Evolutionary conservation across 306 rosid genomes (phyloP).

Genomic region (Casuarina equisetifolia): DNA sequence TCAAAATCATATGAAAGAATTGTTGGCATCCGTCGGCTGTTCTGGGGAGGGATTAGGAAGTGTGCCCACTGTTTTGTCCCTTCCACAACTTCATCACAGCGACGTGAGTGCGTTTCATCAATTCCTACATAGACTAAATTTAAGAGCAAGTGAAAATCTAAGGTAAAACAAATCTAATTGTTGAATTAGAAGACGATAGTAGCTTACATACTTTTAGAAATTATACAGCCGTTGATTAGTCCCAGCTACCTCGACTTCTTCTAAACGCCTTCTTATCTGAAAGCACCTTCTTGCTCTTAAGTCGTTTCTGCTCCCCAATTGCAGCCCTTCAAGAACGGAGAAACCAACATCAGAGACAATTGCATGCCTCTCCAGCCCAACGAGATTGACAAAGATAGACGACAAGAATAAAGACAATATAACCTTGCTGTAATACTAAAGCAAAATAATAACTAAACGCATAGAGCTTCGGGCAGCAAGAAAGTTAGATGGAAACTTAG

Average conservation of each 20-base stretch:
- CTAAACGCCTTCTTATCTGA: constrained; percentile 80
- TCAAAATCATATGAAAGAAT: not conserved
- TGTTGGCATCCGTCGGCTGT: constrained; percentile 4
- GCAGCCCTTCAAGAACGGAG: constrained; percentile 66
- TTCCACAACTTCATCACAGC: not conserved
- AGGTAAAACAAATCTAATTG: not conserved
- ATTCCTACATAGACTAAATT: not conserved
- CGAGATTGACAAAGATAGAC: constrained; percentile 10
- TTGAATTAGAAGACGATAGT: not conserved
- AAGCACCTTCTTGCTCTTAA: constrained; percentile 82
- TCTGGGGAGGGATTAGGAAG: not conserved
- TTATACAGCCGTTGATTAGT: constrained; percentile 27
- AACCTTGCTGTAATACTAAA: not conserved
- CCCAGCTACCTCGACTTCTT: constrained; percentile 86
- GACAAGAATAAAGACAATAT: constrained; percentile 7
- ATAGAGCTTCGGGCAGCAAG: not conserved
- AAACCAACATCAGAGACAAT: constrained; percentile 24
- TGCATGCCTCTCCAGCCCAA: constrained; percentile 16
- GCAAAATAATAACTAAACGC: not conserved
- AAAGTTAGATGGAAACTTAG: constrained; percentile 11
- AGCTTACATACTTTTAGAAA: not conserved
- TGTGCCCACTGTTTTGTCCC: not conserved
- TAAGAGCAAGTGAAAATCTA: not conserved
- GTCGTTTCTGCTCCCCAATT: constrained; percentile 88
- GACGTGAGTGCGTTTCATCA: not conserved